A percentile compares a stretch with the other conserved stretches of the same genome.
Conservation (phyloP, 2,329 filamentous ascomycete species). For the Microcyclosporella mali region DNA sequence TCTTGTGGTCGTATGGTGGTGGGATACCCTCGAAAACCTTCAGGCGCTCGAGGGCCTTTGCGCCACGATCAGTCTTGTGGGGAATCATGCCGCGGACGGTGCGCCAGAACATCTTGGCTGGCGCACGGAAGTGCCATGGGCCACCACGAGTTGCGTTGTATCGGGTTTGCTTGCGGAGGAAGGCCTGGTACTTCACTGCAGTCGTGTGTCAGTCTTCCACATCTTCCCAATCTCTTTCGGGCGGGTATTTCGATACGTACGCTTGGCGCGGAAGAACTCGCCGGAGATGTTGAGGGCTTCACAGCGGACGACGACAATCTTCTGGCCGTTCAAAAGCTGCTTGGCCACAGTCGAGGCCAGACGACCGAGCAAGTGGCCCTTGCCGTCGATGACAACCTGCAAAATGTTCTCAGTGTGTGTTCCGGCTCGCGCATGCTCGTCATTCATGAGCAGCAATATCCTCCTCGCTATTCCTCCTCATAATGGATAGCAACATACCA, state of each 20-base stretch:
- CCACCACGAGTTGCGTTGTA: conserved; percentile 99
- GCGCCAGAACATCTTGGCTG: conserved; percentile 99
- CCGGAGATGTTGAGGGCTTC: conserved; percentile 99
- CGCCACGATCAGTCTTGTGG: conserved; percentile 98
- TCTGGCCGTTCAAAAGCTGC: conserved; percentile 98
- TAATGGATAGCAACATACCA: conserved; percentile 45
- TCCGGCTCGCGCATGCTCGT: neutral
- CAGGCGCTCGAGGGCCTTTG: conserved; percentile 92
- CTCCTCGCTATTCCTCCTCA: neutral
- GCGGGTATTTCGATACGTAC: conserved; percentile 59
- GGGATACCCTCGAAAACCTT: conserved; percentile 99
- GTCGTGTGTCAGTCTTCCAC: conserved; percentile 8
- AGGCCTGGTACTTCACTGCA: conserved; percentile 99
- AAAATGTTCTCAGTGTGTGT: conserved; percentile 13
- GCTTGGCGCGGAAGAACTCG: conserved; percentile 99
- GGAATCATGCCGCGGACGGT: conserved; percentile 99
- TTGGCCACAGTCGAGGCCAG: conserved; percentile 97
- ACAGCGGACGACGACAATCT: conserved; percentile 98
- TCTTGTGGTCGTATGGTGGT: conserved; percentile 98
- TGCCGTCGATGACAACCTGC: conserved; percentile 98
- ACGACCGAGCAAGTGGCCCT: conserved; percentile 99
- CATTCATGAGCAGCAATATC: too few relatives aligned
- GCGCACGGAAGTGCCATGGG: conserved; percentile 99
- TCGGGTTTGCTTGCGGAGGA: conserved; percentile 99
- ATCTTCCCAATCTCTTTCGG: neutral